Evolutionary conservation across 2,329 filamentous ascomycete species (phyloP).

Genomic region (Fusarium graminum): DNA sequence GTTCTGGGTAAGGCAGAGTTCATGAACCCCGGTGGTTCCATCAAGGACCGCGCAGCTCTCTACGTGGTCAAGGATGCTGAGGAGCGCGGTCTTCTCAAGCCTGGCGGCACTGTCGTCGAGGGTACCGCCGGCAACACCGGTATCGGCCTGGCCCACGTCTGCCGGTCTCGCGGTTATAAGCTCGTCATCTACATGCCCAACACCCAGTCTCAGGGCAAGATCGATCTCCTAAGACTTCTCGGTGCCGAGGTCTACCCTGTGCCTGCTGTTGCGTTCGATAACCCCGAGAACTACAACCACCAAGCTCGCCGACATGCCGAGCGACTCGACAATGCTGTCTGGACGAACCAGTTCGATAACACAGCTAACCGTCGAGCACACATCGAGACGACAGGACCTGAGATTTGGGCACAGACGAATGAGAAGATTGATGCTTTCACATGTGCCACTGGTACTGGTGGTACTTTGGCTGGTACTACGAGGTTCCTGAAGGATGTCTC

Average conservation of each 20-base stretch:
- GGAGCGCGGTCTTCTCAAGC: conserved; percentile 81
- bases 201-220: conserved; percentile 97
- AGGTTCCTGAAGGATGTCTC: conserved; percentile 88
- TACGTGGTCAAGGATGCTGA: conserved; percentile 96
- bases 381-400: conserved; percentile 95
- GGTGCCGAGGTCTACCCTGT: conserved; percentile 97
- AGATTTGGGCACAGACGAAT: conserved; percentile 93
- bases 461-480: conserved; percentile 90
- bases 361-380: conserved; percentile 92
- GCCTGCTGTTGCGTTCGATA: conserved; percentile 93
- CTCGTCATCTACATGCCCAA: conserved; percentile 99
- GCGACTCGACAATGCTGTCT: conserved; percentile 86
- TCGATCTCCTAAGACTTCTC: conserved; percentile 89
- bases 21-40: conserved; percentile 95
- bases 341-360: conserved; percentile 99
- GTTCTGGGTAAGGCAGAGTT: conserved; percentile 98
- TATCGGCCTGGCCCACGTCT: conserved; percentile 97
- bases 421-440: conserved; percentile 94
- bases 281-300: conserved; percentile 98
- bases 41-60: conserved; percentile 96
- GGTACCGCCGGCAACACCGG: conserved; percentile 98
- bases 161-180: conserved; percentile 89
- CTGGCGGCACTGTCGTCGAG: conserved; percentile 95
- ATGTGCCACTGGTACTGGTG: conserved; percentile 92
- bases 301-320: conserved; percentile 94